A percentile compares a stretch with the other conserved stretches of the same genome.
phyloP scores from a whole-genome alignment of 495 filamentous ascomycete species.

The Xylaria sp. region DNA sequence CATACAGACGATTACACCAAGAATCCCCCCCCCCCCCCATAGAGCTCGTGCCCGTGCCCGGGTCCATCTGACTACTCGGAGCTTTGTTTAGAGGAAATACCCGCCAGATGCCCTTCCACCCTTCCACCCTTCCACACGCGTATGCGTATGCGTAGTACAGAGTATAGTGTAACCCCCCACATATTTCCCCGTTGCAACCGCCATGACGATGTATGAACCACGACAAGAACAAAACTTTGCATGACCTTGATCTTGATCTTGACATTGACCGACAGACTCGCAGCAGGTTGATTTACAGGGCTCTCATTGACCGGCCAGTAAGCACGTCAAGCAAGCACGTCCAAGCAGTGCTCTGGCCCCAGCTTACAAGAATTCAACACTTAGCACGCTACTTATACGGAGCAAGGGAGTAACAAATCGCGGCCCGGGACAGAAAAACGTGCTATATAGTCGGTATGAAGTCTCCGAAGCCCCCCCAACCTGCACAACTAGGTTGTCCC shows the following conservation, averaged over 20 bases:
- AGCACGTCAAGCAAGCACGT: background rate
- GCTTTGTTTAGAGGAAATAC: background rate
- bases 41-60: background rate
- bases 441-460: background rate
- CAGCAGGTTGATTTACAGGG: background rate
- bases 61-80: background rate
- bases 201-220: background rate
- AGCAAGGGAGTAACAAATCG: background rate
- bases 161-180: background rate
- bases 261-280: background rate
- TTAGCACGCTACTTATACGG: background rate
- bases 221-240: background rate
- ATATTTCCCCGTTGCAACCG: background rate
- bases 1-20: background rate
- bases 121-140: background rate
- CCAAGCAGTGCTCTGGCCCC: background rate
- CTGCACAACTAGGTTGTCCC: background rate
- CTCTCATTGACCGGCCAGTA: background rate
- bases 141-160: background rate
- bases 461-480: background rate
- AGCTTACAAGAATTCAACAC: background rate
- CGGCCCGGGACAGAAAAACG: background rate
- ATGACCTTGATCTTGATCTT: too few species aligned
- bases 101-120: too few species aligned
- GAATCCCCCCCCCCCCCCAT: background rate